Evolutionary conservation across 371 early-diverging fungal species (phyloP).

Genomic region (Rhizomucor miehei): DNA sequence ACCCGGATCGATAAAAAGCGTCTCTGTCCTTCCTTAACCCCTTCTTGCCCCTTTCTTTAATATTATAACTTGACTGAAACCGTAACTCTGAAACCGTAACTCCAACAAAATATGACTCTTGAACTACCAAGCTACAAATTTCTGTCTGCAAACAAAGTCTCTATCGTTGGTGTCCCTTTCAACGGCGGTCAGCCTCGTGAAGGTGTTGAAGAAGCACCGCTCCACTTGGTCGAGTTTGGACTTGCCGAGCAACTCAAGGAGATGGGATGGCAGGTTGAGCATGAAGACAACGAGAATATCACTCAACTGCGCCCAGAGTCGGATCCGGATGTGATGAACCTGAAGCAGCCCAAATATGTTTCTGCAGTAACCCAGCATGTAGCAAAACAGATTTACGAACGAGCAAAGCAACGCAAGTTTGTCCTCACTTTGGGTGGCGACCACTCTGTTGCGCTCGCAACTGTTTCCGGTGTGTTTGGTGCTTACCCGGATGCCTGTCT

Average conservation of each 20-base stretch:
- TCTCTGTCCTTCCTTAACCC: not conserved
- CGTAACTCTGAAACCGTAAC: not conserved
- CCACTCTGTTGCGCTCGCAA: constrained; percentile 90
- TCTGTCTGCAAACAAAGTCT: constrained; percentile 56
- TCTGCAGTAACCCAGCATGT: constrained; percentile 71
- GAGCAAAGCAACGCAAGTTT: constrained; percentile 63
- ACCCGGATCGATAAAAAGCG: not conserved
- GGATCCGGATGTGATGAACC: constrained; percentile 67
- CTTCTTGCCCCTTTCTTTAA: not conserved
- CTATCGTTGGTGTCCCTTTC: constrained; percentile 77
- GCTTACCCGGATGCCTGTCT: constrained; percentile 86
- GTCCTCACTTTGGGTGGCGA: constrained; percentile 93
- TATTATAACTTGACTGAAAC: not conserved
- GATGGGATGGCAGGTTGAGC: constrained; percentile 74
- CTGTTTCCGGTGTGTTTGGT: constrained; percentile 78
- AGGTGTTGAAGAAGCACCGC: constrained; percentile 88
- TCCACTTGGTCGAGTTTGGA: constrained; percentile 77
- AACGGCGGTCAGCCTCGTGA: constrained; percentile 75
- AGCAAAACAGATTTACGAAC: constrained; percentile 60
- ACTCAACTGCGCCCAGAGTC: constrained; percentile 48
- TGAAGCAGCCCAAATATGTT: constrained; percentile 82
- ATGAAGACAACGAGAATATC: constrained; percentile 63
- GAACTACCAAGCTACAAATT: constrained; percentile 22
- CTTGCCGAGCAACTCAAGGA: constrained; percentile 74
- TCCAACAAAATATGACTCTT: constrained; percentile 5